Base-by-base conservation (phyloP, 306 rosid genomes). In the Sphenostylis stenocarpa region DNA sequence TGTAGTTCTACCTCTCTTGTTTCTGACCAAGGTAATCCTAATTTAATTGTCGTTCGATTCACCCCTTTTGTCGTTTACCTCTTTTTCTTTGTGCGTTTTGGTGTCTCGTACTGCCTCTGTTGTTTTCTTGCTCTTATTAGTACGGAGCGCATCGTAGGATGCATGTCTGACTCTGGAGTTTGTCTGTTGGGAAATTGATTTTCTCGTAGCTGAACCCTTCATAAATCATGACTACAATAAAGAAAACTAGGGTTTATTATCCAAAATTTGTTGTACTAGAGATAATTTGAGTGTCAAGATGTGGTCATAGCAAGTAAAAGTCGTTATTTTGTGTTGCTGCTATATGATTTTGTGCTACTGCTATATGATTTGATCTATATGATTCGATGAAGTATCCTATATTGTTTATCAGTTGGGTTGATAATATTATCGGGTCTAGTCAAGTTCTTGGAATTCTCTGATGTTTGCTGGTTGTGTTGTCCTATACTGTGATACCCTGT, bases 1-100 rank as follows among this genome's bases (percentile, higher is more conserved):
- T 92, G 93, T 68, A 86, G 73, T 85, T 87, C 96, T 2, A 56
- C 85, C 3, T 72, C 91, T 64, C 86, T 79, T 86, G 78, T 87
- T 76, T 73, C 93, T 21, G 87, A 83, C 36, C 88, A 78, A 77
- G 96, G 72, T 79, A 28, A 43, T 41, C 17, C 3, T 23, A 21
- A 65, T 43, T 74, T 56, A 45, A n/a, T 55, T 44, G 55, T 66
- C 63, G 43, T 65, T 28, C 58, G 16, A 3, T 36, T 33, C 55
- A 67, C 39, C 80, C 79, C 17, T 74, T 73, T 65, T 64, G 10
- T 28, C 39, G 53, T 48, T 84, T 69, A 20, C 29, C 14, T 33
- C 16, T 17, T 80, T n/a, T 67, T 56, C 23, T 61, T 14, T 21
- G 29, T n/a, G 20, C 5, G 38, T 24, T 47, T 57, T 61, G 36